Conservation (phyloP, 1,284 basidiomycete genomes). For the Apiotrichum domesticum region DNA sequence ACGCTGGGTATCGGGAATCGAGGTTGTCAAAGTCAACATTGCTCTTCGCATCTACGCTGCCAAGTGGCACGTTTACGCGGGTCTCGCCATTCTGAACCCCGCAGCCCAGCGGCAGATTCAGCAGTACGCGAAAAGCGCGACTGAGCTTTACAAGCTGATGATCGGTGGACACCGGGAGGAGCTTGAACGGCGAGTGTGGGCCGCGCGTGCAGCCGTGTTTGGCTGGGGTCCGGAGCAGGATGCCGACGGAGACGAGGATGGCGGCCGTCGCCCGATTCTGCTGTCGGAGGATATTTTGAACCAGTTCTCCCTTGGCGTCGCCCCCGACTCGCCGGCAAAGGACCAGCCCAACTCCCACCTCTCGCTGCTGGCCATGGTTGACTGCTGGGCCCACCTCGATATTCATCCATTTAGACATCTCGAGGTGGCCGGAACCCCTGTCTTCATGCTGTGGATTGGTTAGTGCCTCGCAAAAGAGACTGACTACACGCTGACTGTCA, state of each 20-base stretch:
- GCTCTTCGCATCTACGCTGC: conserved; percentile 92
- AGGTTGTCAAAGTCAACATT: conserved; percentile 97
- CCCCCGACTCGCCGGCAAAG: conserved; percentile 39
- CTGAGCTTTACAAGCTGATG: conserved; percentile 95
- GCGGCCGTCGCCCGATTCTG: conserved; percentile 60
- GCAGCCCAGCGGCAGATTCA: conserved; percentile 81
- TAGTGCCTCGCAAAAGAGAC: conserved; percentile 10
- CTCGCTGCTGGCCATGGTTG: conserved; percentile 95
- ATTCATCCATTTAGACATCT: conserved; percentile 91
- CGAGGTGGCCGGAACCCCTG: conserved; percentile 87
- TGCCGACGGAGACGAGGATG: conserved; percentile 31
- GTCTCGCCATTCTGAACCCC: conserved; percentile 92
- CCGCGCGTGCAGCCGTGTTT: conserved; percentile 74
- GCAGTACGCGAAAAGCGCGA: conserved; percentile 77
- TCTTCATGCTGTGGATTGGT: conserved; percentile 93
- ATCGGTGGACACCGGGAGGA: conserved; percentile 65
- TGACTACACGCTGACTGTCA: background rate
- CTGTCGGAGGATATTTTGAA: conserved; percentile 82
- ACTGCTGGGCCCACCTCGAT: conserved; percentile 84
- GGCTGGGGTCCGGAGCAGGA: conserved; percentile 47
- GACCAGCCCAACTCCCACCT: conserved; percentile 75
- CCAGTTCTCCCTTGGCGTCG: conserved; percentile 72
- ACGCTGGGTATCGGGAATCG: conserved; percentile 94
- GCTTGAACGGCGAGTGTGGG: conserved; percentile 67
- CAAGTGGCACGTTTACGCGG: conserved; percentile 99